Evolutionary conservation across 2,329 filamentous ascomycete genomes (phyloP), one percentile per base, ranked within the genome.

Genomic region (Dactylellina sp.): DNA sequence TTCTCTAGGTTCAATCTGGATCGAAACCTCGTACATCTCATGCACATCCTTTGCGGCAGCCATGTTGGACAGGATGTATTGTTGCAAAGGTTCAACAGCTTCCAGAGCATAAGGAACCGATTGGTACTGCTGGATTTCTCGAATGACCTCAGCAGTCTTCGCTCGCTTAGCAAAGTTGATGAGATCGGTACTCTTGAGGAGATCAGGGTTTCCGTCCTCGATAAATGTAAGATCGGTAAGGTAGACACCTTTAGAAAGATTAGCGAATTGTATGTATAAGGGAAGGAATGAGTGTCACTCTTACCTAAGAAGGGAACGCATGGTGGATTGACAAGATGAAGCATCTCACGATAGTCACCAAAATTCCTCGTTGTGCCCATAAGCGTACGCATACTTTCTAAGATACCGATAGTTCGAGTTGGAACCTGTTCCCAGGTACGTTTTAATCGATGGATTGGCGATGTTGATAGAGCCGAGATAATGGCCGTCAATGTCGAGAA

Each of bases 341-440:
- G 84, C 25, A 92, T 89, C 80, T 98, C 95, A 80, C 95, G 88
- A 81, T 99, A 99, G 82, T 97, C 93, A 78, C 91, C 91, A 84
- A 98, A 99, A 82, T 99, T 99, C 84, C 96, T 97, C 49, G 93
- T 97, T 82, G 93, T 97, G 20, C 91, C 92, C 93, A 99, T 99
- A 65, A 98, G 86, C 77, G 89, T 90, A 63, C 94, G 90, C 93
- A 99, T 97, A 55, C 88, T 89, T 81, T 99, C 95, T 39, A 99
- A 83, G 6, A 91, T 88, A 11, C 86, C 84, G 76, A 90, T 89
- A 1, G 92, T 95, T 77, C 93, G 91, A 63, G 91, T 89, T 70
- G 93, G 95, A 35, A 98, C 92, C 80, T 95, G 91, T 75, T 92
- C 89, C 95, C 95, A 99, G 2, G 95, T 99, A 76, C 95, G 86